Conservation (phyloP, 2,329 filamentous ascomycete species). For the Aspergillus sp. region DNA sequence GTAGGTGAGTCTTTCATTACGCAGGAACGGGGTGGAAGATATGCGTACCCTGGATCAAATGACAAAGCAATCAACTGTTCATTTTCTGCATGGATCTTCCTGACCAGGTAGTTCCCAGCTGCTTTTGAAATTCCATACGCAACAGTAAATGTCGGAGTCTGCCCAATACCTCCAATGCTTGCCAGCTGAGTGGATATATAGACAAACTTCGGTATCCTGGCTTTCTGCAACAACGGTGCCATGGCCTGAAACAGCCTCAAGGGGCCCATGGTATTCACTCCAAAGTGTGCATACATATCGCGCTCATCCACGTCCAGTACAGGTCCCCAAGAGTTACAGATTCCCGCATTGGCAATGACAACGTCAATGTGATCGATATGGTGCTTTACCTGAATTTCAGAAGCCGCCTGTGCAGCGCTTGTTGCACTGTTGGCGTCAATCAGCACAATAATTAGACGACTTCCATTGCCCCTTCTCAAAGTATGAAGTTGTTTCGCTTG, state of each 20-base stretch:
- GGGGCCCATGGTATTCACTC: slow-evolving; percentile 41
- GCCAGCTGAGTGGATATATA: slow-evolving; percentile 40
- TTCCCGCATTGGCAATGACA: slow-evolving; percentile 48
- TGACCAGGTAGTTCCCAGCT: slow-evolving; percentile 21
- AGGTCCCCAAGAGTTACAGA: slow-evolving; percentile 32
- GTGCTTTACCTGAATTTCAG: slow-evolving; percentile 4
- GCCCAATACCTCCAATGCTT: slow-evolving; percentile 32
- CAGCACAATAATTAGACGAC: slow-evolving; percentile 1
- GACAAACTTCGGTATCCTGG: slow-evolving; percentile 29
- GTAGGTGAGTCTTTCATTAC: too few relatives aligned
- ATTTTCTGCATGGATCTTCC: slow-evolving; percentile 24
- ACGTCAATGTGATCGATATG: slow-evolving; percentile 11
- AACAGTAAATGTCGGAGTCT: slow-evolving; percentile 11
- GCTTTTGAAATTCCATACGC: slow-evolving; percentile 27
- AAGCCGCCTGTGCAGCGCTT: neutral
- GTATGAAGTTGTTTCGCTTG: neutral
- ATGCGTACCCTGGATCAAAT: slow-evolving; percentile 33
- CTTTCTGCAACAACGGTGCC: slow-evolving; percentile 33
- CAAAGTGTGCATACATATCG: slow-evolving; percentile 41
- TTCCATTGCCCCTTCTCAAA: neutral
- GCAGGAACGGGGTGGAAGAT: too few relatives aligned
- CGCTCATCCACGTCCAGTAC: slow-evolving; percentile 35
- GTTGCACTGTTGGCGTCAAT: neutral
- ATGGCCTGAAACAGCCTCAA: slow-evolving; percentile 36
- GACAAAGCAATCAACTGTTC: slow-evolving; percentile 24